These are phyloP conservation scores for Lenwebbia sp. DNA, from an alignment of 345 rosid genomes.

Conservation along the genomic window DNA sequence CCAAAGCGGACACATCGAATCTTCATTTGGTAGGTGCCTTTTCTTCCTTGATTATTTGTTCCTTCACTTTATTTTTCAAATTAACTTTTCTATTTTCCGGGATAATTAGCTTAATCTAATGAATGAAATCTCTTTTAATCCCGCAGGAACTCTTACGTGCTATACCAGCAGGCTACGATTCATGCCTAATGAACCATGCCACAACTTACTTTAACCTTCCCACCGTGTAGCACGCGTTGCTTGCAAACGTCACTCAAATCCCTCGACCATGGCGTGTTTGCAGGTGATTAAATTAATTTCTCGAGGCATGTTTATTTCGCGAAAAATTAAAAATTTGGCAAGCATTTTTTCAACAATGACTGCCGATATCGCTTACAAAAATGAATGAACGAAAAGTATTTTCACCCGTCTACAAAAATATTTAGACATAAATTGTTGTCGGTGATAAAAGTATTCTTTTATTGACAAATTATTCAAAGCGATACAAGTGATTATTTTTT, in stretches of 20 bases:
- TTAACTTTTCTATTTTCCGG: not conserved
- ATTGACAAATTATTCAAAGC: too few relatives aligned
- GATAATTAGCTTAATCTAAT: not conserved
- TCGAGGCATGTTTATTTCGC: too few relatives aligned
- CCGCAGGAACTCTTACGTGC: slow-evolving; percentile 26
- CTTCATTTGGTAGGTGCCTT: not conserved
- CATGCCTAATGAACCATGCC: slow-evolving; percentile 76
- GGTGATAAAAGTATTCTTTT: too few relatives aligned
- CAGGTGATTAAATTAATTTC: slow-evolving; percentile 20
- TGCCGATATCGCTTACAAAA: too few relatives aligned
- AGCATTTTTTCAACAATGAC: too few relatives aligned
- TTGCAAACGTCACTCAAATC: slow-evolving; percentile 62
- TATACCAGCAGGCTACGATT: slow-evolving; percentile 84
- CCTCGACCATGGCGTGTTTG: slow-evolving; percentile 61
- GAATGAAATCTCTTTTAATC: not conserved
- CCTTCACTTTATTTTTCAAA: not conserved
- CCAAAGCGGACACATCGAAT: not conserved
- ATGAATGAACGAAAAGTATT: too few relatives aligned
- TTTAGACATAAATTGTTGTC: too few relatives aligned
- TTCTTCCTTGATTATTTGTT: not conserved
- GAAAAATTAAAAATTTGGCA: too few relatives aligned
- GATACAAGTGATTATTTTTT: too few relatives aligned
- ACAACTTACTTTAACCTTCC: slow-evolving; percentile 61
- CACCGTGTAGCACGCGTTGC: slow-evolving; percentile 80
- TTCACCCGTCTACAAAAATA: too few relatives aligned